These are phyloP conservation scores for Saccharomyces pastorianus DNA, from an alignment of 1,139 yeast genomes.

Conservation along the genomic window DNA sequence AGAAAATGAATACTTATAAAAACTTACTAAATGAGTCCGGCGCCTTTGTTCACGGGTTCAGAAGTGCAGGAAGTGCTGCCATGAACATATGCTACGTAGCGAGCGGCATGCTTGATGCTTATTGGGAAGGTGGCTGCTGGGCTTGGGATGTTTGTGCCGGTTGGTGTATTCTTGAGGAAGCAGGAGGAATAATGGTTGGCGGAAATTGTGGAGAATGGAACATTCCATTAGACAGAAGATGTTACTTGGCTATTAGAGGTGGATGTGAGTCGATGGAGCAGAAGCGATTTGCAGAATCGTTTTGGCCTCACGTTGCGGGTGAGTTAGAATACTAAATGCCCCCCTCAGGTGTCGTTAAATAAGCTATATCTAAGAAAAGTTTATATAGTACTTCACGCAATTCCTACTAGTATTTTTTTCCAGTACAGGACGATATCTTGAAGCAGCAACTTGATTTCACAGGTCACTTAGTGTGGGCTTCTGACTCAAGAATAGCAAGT, in stretches of 20 bases:
- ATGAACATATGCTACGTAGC: constrained; percentile 49
- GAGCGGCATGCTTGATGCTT: constrained; percentile 46
- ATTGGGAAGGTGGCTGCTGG: constrained; percentile 59
- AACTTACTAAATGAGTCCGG: constrained; percentile 38
- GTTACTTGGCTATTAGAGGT: constrained; percentile 48
- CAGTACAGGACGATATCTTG: background rate
- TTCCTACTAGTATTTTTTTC: background rate
- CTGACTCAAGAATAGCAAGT: background rate
- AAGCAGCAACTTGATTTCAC: background rate
- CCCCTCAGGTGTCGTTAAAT: background rate
- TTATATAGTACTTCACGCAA: background rate
- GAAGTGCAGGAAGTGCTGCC: constrained; percentile 54
- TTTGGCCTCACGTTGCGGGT: constrained; percentile 44
- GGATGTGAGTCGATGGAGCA: constrained; percentile 37
- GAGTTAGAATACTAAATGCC: constrained; percentile 31
- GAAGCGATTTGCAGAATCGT: constrained; percentile 38
- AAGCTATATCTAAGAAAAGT: background rate
- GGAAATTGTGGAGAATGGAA: constrained; percentile 45
- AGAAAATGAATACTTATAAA: constrained; percentile 40
- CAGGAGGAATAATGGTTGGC: constrained; percentile 47
- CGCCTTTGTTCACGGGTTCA: constrained; percentile 49
- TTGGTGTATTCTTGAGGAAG: constrained; percentile 48
- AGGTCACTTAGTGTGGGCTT: background rate
- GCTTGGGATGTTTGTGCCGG: constrained; percentile 64
- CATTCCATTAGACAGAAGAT: constrained; percentile 41